These are phyloP conservation scores for Malus hybrid DNA, from an alignment of 331 rosid species.

Conservation along the genomic window DNA sequence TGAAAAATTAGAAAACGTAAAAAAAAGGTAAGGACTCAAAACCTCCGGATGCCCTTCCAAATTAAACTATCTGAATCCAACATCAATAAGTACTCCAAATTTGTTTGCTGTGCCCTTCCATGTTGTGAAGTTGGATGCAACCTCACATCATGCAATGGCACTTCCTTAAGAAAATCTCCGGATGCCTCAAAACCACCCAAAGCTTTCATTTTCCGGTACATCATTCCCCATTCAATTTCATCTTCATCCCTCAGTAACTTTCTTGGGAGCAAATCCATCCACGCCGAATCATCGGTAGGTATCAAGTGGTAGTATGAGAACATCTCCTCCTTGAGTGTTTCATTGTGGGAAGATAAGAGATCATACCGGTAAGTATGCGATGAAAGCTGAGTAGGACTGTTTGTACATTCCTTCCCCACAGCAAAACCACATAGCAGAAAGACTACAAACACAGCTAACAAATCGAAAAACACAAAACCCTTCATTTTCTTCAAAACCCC, in stretches of 20 bases:
- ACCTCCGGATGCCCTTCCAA: no score
- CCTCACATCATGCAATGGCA: slow-evolving; percentile 62
- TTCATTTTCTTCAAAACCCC: slow-evolving; percentile 27
- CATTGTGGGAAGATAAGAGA: slow-evolving; percentile 41
- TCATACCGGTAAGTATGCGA: slow-evolving; percentile 48
- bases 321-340: slow-evolving; percentile 46
- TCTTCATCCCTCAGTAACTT: slow-evolving; percentile 43
- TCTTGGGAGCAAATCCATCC: slow-evolving; percentile 60
- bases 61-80: slow-evolving; percentile 64
- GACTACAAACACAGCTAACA: slow-evolving; percentile 15
- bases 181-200: slow-evolving; percentile 21
- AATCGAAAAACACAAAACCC: slow-evolving; percentile 8
- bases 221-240: slow-evolving; percentile 44
- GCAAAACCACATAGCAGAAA: slow-evolving; percentile 24
- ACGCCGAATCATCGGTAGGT: slow-evolving; percentile 63
- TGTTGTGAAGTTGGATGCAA: slow-evolving; percentile 43
- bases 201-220: slow-evolving; percentile 53
- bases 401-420: slow-evolving; percentile 57
- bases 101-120: slow-evolving; percentile 59
- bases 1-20: no score
- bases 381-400: slow-evolving; percentile 40
- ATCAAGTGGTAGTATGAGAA: slow-evolving; percentile 55
- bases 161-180: slow-evolving; percentile 51
- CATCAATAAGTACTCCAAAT: slow-evolving; percentile 69
- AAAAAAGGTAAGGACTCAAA: no score